phyloP scores from a whole-genome alignment of 2,329 filamentous ascomycete species.

The Penicillium sp. region DNA sequence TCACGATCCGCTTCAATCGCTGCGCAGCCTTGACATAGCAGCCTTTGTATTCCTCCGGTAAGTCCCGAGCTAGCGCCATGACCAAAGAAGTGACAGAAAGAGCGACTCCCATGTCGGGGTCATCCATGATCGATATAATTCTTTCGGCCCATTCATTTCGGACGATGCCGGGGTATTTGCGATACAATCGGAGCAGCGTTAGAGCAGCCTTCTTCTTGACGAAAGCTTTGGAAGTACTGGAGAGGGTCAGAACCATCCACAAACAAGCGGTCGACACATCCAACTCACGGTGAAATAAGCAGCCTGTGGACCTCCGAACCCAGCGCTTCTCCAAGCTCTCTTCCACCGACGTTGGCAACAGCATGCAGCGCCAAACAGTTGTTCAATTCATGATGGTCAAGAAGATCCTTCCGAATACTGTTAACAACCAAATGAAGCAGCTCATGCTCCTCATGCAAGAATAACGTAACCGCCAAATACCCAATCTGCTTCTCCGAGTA shows the following conservation, averaged over 20 bases:
- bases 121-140: constrained; percentile 98
- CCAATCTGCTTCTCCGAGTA: constrained; percentile 99
- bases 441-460: constrained; percentile 95
- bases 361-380: constrained; percentile 96
- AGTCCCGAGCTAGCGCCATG: constrained; percentile 90
- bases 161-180: constrained; percentile 89
- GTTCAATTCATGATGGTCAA: constrained; percentile 94
- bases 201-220: constrained; percentile 99
- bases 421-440: constrained; percentile 94
- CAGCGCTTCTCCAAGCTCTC: constrained; percentile 94
- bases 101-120: constrained; percentile 86
- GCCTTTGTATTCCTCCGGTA: constrained; percentile 89
- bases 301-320: constrained; percentile 88
- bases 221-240: constrained; percentile 84
- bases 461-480: constrained; percentile 94
- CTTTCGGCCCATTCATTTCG: constrained; percentile 96
- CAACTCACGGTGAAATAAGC: constrained; percentile 82
- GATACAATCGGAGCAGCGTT: constrained; percentile 86
- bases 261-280: constrained; percentile 36
- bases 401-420: constrained; percentile 92
- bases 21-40: constrained; percentile 92
- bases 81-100: constrained; percentile 93
- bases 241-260: constrained; percentile 1
- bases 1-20: constrained; percentile 79
- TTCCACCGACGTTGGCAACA: constrained; percentile 93